These are phyloP conservation scores for Phanerodontia chrysosporium DNA, from an alignment of 768 basidiomycete species.

Conservation along the genomic window DNA sequence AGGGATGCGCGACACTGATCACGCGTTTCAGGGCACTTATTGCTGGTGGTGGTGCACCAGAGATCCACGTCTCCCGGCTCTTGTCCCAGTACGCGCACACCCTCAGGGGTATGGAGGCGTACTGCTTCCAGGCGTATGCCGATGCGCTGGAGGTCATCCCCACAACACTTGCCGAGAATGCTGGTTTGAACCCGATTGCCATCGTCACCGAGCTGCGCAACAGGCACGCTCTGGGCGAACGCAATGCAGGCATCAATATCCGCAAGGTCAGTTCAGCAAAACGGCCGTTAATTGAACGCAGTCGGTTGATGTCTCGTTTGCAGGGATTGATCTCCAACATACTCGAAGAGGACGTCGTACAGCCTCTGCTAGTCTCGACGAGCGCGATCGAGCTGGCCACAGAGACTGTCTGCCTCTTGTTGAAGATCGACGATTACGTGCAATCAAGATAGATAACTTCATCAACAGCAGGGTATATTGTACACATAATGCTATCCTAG, in stretches of 20 bases:
- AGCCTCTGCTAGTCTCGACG: conserved; percentile 91
- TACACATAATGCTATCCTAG: conserved; percentile 2
- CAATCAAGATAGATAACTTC: conserved; percentile 55
- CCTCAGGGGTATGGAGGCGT: conserved; percentile 96
- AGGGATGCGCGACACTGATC: not conserved
- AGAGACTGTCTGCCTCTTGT: conserved; percentile 92
- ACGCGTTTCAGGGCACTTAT: conserved; percentile 67
- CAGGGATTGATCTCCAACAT: conserved; percentile 97
- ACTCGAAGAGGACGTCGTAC: conserved; percentile 94
- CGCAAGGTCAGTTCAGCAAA: conserved; percentile 64
- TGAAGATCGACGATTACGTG: conserved; percentile 95
- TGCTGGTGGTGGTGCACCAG: conserved; percentile 94
- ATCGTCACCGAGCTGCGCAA: conserved; percentile 98
- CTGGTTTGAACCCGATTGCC: conserved; percentile 94
- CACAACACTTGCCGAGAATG: conserved; percentile 96
- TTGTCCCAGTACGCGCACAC: conserved; percentile 90
- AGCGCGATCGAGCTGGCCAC: conserved; percentile 94
- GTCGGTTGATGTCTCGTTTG: not conserved
- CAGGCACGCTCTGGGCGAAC: conserved; percentile 91
- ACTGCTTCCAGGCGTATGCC: conserved; percentile 98
- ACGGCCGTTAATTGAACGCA: not conserved
- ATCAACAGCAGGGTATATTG: not conserved
- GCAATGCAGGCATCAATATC: conserved; percentile 96
- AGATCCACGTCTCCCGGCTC: conserved; percentile 92
- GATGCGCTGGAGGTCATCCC: conserved; percentile 98